phyloP scores from a whole-genome alignment of 2,329 filamentous ascomycete species.

The Cryphonectria carpinicola region DNA sequence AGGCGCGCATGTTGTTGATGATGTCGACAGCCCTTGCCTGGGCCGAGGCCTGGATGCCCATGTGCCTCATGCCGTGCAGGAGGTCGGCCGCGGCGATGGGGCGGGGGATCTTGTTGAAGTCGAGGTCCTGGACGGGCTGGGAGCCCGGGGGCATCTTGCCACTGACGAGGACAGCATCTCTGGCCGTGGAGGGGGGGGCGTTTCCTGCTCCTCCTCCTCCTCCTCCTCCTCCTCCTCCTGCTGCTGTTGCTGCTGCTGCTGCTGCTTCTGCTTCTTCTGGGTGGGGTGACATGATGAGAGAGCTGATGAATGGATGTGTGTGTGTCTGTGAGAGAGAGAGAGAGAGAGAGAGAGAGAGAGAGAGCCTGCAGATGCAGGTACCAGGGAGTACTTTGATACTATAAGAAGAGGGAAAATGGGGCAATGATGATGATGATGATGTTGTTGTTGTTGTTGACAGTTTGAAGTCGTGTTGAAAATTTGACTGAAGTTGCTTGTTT shows the following conservation, averaged over 20 bases:
- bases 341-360: neutral
- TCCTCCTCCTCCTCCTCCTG: too few relatives aligned
- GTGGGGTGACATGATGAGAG: neutral
- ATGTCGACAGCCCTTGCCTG: conserved; percentile 87
- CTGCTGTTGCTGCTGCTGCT: conserved; percentile 43
- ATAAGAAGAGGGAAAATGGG: too few relatives aligned
- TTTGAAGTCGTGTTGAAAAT: neutral
- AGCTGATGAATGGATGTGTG: neutral
- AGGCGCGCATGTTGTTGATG: conserved; percentile 91
- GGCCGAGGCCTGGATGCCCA: conserved; percentile 75
- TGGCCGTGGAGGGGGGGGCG: conserved; percentile 63
- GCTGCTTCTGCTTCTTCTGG: neutral
- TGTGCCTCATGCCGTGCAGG: conserved; percentile 77
- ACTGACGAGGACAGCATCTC: conserved; percentile 81
- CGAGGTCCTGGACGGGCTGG: conserved; percentile 85
- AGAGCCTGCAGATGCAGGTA: neutral
- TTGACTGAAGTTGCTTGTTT: neutral
- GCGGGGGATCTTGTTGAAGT: conserved; percentile 82
- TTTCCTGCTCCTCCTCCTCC: too few relatives aligned
- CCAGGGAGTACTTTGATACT: neutral
- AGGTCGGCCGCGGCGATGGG: conserved; percentile 86
- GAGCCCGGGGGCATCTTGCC: conserved; percentile 80
- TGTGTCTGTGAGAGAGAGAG: too few relatives aligned
- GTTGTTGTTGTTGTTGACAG: neutral
- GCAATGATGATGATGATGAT: too few relatives aligned